A percentile compares a stretch with the other conserved stretches of the same genome.
Conservation (phyloP, 2,329 filamentous ascomycete species). For the Microsporum audouinii region DNA sequence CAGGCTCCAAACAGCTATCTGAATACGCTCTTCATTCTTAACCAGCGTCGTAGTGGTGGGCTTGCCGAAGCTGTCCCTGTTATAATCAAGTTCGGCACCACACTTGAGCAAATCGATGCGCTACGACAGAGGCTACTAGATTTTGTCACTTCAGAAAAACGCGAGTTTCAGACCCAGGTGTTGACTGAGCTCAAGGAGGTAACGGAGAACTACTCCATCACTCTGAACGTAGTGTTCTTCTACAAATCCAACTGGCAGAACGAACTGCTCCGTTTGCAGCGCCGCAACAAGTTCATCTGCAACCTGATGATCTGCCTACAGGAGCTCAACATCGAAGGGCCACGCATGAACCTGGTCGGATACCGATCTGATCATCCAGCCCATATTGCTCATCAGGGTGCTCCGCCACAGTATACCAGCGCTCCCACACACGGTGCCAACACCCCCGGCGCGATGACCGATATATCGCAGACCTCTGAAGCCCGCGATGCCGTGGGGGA, state of each 20-base stretch:
- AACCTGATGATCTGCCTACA: conserved; percentile 80
- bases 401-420: conserved; percentile 33
- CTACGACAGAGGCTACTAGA: conserved; percentile 70
- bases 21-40: conserved; percentile 87
- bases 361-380: conserved; percentile 56
- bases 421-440: conserved; percentile 27
- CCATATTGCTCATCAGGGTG: conserved; percentile 45
- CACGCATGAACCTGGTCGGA: conserved; percentile 60
- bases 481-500: conserved; percentile 23
- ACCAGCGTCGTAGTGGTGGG: conserved; percentile 79
- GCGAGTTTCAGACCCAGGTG: conserved; percentile 77
- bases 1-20: conserved; percentile 91
- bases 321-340: conserved; percentile 73
- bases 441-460: conserved; percentile 30
- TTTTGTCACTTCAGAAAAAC: conserved; percentile 74
- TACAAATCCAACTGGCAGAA: conserved; percentile 98
- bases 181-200: conserved; percentile 73
- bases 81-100: conserved; percentile 78
- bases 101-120: conserved; percentile 66
- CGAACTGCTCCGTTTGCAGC: conserved; percentile 74
- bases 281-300: conserved; percentile 89
- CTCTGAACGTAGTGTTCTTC: conserved; percentile 88
- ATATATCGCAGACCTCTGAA: conserved; percentile 18
- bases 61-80: conserved; percentile 78
- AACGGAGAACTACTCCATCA: conserved; percentile 72